Base-by-base conservation (phyloP, 108 stramenopile species). In the Cyclotella cryptica region DNA sequence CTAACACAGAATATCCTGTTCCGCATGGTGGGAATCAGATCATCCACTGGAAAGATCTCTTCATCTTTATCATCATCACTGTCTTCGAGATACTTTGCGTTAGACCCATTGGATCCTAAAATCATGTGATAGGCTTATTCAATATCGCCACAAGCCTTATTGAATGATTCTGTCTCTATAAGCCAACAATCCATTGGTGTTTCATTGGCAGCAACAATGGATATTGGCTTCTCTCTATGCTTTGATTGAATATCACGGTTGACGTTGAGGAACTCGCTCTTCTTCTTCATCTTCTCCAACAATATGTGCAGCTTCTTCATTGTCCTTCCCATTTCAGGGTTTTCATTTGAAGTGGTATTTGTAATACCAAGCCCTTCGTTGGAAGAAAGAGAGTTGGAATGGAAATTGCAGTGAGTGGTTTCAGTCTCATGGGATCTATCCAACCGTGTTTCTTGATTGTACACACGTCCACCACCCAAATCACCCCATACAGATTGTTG, bases 41-140 rank as follows among this genome's bases (percentile, higher is more conserved):
- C 63, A 21, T 65, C 44, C 42, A 65, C 63, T 42, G 63, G 63
- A 5, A 65, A 13, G 42, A 17, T 44, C 10, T 9, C 21, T 28
- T 65, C 21, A 8, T 42, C 63, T 22, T 65, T 21, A 42, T 65
- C 63, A 65, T 65, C 63, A 65, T 42, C 44, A 42, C n/a, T n/a
- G n/a, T 65, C 63, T 43, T 65, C 63, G 5, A 65, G 42, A 65
- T 44, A 42, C 4, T 65, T 43, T 14, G 10, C 40, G n/a, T 65
- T 65, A 10, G n/a, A 65, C n/a, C 13, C 42, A n/a, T 42, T 44
- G 9, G 9, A 13, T 44, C 63, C 63, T 21, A 44, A 8, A 44
- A 44, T 41, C 15, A 8, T 9, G 12, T 65, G n/a, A 21, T 65
- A 65, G 22, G 63, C 63, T 21, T 65, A 40, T 8, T 10, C 19